These are phyloP conservation scores for Scutellaria galericulata DNA, from an alignment of 257 asterid genomes.

Conservation along the genomic window DNA sequence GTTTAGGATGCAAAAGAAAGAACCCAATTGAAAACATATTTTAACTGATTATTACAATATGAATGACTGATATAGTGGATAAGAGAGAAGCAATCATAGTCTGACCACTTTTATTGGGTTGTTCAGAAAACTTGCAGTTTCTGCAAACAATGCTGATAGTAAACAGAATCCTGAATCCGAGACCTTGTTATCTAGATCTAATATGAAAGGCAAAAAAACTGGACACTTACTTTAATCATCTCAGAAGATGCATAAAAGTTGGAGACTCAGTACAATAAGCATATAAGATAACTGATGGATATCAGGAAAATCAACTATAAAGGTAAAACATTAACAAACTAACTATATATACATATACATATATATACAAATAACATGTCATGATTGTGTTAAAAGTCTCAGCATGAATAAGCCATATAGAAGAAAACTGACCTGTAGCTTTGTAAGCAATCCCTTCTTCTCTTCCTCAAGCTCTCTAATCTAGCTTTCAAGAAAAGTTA, in stretches of 20 bases:
- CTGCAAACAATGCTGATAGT: neutral
- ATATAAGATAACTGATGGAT: conserved; percentile 17
- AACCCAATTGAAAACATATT: conserved; percentile 7
- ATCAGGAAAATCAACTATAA: neutral
- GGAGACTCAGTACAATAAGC: conserved; percentile 9
- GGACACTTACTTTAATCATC: conserved; percentile 7
- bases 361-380: neutral
- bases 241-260: neutral
- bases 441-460: conserved; percentile 85
- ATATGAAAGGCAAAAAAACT: neutral
- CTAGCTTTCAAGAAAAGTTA: conserved; percentile 72
- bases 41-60: neutral
- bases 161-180: neutral
- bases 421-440: conserved; percentile 69
- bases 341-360: neutral
- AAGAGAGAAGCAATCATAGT: conserved; percentile 13
- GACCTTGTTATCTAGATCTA: conserved; percentile 6
- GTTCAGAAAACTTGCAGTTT: conserved; percentile 6
- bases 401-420: conserved; percentile 8
- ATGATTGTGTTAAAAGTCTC: conserved; percentile 15
- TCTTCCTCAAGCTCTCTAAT: conserved; percentile 99
- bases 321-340: neutral
- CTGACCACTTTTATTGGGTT: neutral
- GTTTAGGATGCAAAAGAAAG: conserved; percentile 14
- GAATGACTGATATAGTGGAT: conserved; percentile 7